Evolutionary conservation across 75 land plant species (phyloP).

Genomic region (Sequoia sempervirens): DNA sequence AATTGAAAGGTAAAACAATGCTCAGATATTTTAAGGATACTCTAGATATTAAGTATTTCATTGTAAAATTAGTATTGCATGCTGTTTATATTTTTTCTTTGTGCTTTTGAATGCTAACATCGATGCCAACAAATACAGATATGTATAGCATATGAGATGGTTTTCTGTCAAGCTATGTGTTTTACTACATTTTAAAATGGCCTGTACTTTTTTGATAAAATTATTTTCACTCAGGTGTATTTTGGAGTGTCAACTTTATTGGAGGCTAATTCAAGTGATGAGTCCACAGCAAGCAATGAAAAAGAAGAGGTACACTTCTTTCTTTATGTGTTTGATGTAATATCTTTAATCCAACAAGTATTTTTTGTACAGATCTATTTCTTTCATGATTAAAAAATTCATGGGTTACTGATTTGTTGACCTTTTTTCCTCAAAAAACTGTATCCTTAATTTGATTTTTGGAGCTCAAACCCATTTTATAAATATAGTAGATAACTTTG

Average conservation of each 20-base stretch:
- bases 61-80: background rate
- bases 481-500: background rate
- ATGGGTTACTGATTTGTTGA: background rate
- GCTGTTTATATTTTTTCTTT: background rate
- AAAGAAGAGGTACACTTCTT: constrained; percentile 68
- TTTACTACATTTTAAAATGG: background rate
- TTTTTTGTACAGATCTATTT: background rate
- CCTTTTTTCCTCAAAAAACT: background rate
- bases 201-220: background rate
- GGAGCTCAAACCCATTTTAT: background rate
- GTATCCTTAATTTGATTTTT: background rate
- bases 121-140: background rate
- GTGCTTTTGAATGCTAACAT: background rate
- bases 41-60: background rate
- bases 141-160: background rate
- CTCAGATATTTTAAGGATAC: background rate
- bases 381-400: background rate
- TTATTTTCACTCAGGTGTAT: constrained; percentile 55
- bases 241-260: constrained; percentile 92
- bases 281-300: constrained; percentile 72
- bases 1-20: background rate
- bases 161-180: background rate
- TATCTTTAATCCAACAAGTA: background rate
- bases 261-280: constrained; percentile 80
- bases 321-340: background rate